Evolutionary conservation across 2,329 filamentous ascomycete genomes (phyloP).

Genomic region (Hypoxylon sp.): DNA sequence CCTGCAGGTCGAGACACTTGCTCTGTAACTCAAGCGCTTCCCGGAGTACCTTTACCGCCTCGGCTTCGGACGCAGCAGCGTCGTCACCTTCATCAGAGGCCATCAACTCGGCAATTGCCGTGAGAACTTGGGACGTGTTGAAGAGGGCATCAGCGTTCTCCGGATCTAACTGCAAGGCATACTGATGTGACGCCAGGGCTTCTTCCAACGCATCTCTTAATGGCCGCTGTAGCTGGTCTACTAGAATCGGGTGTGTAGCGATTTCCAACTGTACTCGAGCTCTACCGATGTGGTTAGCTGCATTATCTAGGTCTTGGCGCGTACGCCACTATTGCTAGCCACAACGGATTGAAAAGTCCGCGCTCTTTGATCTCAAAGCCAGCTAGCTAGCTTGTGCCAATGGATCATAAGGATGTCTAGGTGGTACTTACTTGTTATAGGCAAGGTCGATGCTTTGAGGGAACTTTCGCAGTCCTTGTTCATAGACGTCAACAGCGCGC

Average conservation of each 20-base stretch:
- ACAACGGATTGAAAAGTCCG: neutral
- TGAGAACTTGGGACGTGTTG: constrained; percentile 79
- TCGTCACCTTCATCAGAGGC: constrained; percentile 67
- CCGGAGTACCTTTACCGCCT: constrained; percentile 58
- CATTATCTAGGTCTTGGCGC: neutral
- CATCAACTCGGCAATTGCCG: constrained; percentile 73
- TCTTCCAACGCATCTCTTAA: constrained; percentile 69
- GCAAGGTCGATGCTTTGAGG: constrained; percentile 77
- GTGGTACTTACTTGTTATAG: constrained; percentile 72
- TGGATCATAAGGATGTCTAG: neutral
- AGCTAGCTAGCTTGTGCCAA: neutral
- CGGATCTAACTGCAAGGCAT: constrained; percentile 71
- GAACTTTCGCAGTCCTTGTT: constrained; percentile 72
- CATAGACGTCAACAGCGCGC: constrained; percentile 76
- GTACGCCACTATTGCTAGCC: neutral
- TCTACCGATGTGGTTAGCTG: constrained; percentile 56
- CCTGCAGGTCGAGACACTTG: constrained; percentile 67
- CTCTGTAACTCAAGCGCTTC: constrained; percentile 51
- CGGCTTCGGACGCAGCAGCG: constrained; percentile 52
- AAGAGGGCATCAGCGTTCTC: constrained; percentile 78
- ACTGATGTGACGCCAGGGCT: constrained; percentile 74
- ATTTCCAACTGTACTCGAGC: constrained; percentile 79
- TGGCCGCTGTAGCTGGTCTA: constrained; percentile 69
- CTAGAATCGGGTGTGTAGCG: constrained; percentile 74
- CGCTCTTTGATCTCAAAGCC: neutral